phyloP scores from a whole-genome alignment of 495 filamentous ascomycete genomes.

The Aspergillus hancockii region DNA sequence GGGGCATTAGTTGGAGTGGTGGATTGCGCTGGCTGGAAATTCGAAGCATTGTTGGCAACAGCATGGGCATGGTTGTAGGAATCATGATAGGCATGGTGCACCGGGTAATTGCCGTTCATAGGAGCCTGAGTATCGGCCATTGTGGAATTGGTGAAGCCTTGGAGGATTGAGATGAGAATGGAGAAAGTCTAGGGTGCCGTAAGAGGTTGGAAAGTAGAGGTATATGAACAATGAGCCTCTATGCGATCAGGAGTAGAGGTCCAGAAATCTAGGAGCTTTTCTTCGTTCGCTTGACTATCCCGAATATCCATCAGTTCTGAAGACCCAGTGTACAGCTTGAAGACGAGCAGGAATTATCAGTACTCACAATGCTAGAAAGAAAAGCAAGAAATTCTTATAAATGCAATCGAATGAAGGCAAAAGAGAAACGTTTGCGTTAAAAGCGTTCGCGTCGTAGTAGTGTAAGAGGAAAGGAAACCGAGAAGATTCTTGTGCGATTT shows the following conservation, averaged over 20 bases:
- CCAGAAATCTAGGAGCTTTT: conserved; percentile 17
- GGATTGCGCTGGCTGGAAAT: conserved; percentile 48
- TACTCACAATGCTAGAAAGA: conserved; percentile 42
- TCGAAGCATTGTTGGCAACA: conserved; percentile 39
- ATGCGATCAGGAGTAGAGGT: conserved; percentile 4
- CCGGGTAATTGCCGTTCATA: conserved; percentile 48
- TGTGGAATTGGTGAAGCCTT: conserved; percentile 26
- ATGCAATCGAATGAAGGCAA: conserved; percentile 22
- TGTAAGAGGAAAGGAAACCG: conserved; percentile 16
- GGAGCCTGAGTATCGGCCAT: conserved; percentile 49
- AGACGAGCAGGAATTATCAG: conserved; percentile 5
- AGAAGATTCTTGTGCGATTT: conserved; percentile 37
- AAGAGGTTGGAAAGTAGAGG: conserved; percentile 7
- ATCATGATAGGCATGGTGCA: conserved; percentile 44
- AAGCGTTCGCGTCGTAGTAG: conserved; percentile 12
- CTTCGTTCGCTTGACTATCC: conserved; percentile 24
- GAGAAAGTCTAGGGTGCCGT: conserved; percentile 19
- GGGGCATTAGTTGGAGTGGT: conserved; percentile 46
- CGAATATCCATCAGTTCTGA: conserved; percentile 17
- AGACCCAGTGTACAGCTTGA: conserved; percentile 5
- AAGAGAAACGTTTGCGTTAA: conserved; percentile 8
- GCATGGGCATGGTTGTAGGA: conserved; percentile 39
- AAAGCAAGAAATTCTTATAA: conserved; percentile 10
- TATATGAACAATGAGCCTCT: conserved; percentile 9
- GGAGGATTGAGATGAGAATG: conserved; percentile 20